These are phyloP conservation scores for Ophiorrhiza pumila DNA, from an alignment of 257 asterid species.

Conservation along the genomic window DNA sequence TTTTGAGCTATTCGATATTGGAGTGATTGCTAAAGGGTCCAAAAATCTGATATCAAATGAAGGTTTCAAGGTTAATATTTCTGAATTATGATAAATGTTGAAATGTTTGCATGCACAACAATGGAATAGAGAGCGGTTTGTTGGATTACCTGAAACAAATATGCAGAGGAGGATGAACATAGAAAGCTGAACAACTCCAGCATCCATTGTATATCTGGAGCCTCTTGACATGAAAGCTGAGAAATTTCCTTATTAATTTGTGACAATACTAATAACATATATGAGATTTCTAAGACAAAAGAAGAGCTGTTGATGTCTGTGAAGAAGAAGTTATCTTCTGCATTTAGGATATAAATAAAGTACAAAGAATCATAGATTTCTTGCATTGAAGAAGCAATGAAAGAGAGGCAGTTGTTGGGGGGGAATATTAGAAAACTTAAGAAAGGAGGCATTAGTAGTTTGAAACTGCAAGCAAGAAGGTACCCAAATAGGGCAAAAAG, in stretches of 20 bases:
- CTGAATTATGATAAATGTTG: neutral
- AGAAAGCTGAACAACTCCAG: constrained; percentile 23
- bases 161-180: constrained; percentile 42
- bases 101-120: neutral
- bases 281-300: constrained; percentile 13
- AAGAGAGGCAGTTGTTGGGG: constrained; percentile 48
- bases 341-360: constrained; percentile 42
- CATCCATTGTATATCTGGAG: constrained; percentile 28
- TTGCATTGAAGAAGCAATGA: constrained; percentile 53
- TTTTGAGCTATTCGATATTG: neutral
- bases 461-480: constrained; percentile 66
- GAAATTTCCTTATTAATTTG: neutral
- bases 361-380: constrained; percentile 82
- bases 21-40: neutral
- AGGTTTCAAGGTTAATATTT: neutral
- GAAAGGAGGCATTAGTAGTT: constrained; percentile 65
- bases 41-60: neutral
- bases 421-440: constrained; percentile 81
- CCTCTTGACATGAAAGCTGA: constrained; percentile 4
- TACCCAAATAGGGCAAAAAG: constrained; percentile 43
- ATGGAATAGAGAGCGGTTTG: neutral
- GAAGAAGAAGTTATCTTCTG: constrained; percentile 21
- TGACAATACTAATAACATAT: neutral
- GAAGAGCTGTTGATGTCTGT: constrained; percentile 7
- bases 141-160: constrained; percentile 51